Percentiles rank a stretch among this genome's conserved stretches.
phyloP scores from a whole-genome alignment of 345 rosid species.

The Sonneratia alba region DNA sequence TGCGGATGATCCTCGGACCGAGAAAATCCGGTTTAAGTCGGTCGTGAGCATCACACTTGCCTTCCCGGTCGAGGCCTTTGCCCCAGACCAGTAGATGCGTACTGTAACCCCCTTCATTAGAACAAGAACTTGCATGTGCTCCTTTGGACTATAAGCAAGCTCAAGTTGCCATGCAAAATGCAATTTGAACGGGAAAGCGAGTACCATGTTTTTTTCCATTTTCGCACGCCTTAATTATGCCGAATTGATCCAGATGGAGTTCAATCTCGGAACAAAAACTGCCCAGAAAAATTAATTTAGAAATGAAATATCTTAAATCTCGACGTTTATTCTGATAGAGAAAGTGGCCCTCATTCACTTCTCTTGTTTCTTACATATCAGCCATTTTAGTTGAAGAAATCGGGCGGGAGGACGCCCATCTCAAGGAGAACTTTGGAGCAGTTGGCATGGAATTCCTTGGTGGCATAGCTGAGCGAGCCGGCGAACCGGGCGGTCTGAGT shows the following conservation, averaged over 20 bases:
- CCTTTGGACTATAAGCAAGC: no score
- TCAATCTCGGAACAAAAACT: background rate
- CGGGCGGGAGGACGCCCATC: constrained; percentile 15
- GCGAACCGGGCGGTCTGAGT: constrained; percentile 8
- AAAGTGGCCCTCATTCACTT: background rate
- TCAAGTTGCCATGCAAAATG: no score
- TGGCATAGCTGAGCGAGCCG: constrained; percentile 8
- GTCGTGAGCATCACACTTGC: constrained; percentile 1
- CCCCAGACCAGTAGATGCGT: background rate
- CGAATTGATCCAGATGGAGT: no score
- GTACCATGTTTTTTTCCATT: no score
- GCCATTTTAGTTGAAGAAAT: background rate
- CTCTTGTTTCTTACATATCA: background rate
- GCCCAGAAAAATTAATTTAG: background rate
- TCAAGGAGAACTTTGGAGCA: constrained; percentile 9
- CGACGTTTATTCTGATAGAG: background rate
- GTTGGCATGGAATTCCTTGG: background rate
- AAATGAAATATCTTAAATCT: no score
- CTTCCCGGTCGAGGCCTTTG: constrained; percentile 13
- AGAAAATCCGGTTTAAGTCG: constrained; percentile 11
- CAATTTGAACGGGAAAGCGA: no score
- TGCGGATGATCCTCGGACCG: constrained; percentile 1
- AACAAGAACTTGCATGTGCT: no score
- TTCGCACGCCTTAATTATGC: no score
- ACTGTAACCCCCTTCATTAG: no score